Percentiles rank a stretch among this genome's conserved stretches.
phyloP scores from a whole-genome alignment of 2,329 filamentous ascomycete species.

The Chaetomiaceae sp. region DNA sequence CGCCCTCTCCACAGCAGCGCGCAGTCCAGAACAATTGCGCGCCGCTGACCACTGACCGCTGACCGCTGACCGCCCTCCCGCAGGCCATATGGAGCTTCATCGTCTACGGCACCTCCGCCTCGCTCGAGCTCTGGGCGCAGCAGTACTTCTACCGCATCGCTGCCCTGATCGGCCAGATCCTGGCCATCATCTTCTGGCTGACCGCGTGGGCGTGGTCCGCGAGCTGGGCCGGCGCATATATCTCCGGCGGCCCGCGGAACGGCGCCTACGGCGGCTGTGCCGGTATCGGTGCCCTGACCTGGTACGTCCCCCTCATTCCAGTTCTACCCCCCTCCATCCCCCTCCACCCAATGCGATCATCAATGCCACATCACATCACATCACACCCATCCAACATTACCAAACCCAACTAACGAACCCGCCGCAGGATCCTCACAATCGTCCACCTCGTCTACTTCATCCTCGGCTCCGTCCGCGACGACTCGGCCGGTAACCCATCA shows the following conservation, averaged over 20 bases:
- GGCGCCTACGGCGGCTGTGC: slow-evolving; percentile 36
- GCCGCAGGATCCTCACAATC: slow-evolving; percentile 35
- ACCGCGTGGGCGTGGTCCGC: slow-evolving; percentile 40
- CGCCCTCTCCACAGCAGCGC: slow-evolving; percentile 8
- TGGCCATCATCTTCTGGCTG: slow-evolving; percentile 42
- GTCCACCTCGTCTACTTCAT: slow-evolving; percentile 38
- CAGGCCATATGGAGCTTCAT: slow-evolving; percentile 40
- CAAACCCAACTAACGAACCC: not conserved
- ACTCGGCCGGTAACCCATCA: no score
- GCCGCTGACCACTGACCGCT: no score
- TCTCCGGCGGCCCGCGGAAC: no score
- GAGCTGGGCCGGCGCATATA: slow-evolving; percentile 27
- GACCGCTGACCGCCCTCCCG: no score
- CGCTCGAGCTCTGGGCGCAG: slow-evolving; percentile 34
- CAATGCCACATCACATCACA: no score
- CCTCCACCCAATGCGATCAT: no score
- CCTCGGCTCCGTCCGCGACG: slow-evolving; percentile 29
- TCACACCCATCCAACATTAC: not conserved
- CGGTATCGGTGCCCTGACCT: slow-evolving; percentile 38
- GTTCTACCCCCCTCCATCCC: no score
- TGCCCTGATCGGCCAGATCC: slow-evolving; percentile 33
- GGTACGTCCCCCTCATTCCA: slow-evolving; percentile 27
- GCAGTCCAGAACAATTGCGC: no score
- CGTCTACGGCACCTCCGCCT: slow-evolving; percentile 36
- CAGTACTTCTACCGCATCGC: slow-evolving; percentile 37